phyloP scores from a whole-genome alignment of 345 rosid genomes.

The Acer saccharum region DNA sequence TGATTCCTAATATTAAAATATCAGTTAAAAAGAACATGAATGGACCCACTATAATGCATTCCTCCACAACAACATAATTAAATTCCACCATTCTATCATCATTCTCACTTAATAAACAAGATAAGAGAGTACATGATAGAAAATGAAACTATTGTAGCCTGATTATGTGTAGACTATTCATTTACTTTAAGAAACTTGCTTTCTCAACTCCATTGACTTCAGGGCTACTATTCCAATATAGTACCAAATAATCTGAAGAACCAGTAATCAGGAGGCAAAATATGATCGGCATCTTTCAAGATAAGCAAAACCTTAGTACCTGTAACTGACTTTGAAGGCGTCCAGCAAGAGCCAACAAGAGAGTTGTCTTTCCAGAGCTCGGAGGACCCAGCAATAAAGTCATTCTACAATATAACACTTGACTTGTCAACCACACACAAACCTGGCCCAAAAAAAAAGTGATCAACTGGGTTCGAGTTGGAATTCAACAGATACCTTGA shows the following conservation, averaged over 20 bases:
- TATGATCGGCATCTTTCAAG: not conserved
- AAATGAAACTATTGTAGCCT: not conserved
- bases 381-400: slow-evolving; percentile 97
- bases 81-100: not conserved
- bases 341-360: slow-evolving; percentile 92
- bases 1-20: not conserved
- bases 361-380: slow-evolving; percentile 94
- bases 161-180: not conserved
- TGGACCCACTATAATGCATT: not conserved
- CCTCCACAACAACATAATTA: no score
- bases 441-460: not conserved
- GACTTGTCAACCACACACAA: slow-evolving; percentile 11
- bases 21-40: not conserved
- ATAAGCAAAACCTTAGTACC: slow-evolving; percentile 39
- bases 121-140: no score
- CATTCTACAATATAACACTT: slow-evolving; percentile 47
- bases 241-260: not conserved
- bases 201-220: not conserved
- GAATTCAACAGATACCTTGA: slow-evolving; percentile 59
- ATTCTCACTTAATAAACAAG: slow-evolving; percentile 1
- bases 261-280: not conserved
- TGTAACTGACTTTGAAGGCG: slow-evolving; percentile 71
- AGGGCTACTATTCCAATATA: not conserved
- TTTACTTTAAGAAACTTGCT: not conserved
- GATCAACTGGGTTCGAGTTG: not conserved